Base-by-base conservation (phyloP, 495 filamentous ascomycete genomes). In the Penicillium antarcticum region DNA sequence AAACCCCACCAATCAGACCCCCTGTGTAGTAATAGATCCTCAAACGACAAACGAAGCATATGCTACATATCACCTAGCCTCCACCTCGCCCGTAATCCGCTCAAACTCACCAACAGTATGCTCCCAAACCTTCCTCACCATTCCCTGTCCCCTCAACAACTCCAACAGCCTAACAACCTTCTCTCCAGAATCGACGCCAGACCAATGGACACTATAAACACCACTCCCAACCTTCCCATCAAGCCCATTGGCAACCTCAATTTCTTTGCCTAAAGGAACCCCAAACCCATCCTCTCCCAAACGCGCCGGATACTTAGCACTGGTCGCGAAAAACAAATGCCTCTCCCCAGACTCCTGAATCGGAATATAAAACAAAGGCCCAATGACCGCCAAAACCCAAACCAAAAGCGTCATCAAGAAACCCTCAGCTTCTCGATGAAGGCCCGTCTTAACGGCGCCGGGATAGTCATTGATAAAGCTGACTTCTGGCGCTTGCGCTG, bases 391-490 rank as follows among this genome's bases (percentile, higher is more conserved):
- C 36, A 56, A 8, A 18, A 60, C 21, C n/a, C 50, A 46, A 4
- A 26, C 26, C 5, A 49, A 8, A 11, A 58, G 4, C 16, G 52
- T 47, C 14, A 43, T 14, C 6, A 56, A 0, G 0, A 53, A n/a
- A 0, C 62, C 60, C 13, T 62, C 38, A 0, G 43, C 42, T 17
- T 59, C 53, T 4, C 66, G 48, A 31, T 56, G 43, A 3, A 76
- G 24, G 14, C 61, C 65, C 6, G 74, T 75, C 45, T 73, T 66
- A 17, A 86, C 81, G 0, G 68, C 6, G 3, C 83, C 83, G 0
- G 84, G 84, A 50, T 67, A 81, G 26, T 69, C 61, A 53, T 86
- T 81, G 1, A 85, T 59, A 60, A 87, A 86, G 24, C 64, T 65
- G n/a, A 86, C 71, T 18, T 75, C 61, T 1, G 83, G 82, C 5